These are phyloP conservation scores for Parafenestella ontariensis DNA, from an alignment of 2,329 filamentous ascomycete genomes.

Conservation along the genomic window DNA sequence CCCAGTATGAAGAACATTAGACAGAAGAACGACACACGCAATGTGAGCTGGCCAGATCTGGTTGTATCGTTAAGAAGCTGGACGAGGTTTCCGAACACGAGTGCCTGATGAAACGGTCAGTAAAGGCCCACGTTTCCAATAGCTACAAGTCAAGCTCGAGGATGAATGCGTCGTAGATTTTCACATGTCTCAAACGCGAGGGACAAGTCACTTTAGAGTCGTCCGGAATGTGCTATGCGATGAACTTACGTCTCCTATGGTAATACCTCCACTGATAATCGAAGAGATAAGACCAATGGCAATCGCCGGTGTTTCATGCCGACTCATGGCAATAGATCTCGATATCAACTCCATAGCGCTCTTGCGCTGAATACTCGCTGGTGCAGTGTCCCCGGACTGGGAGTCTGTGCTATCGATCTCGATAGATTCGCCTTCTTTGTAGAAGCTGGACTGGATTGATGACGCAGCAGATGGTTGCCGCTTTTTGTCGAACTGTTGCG, in stretches of 20 bases:
- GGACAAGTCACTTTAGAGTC: background rate
- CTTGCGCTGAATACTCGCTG: conserved; percentile 9
- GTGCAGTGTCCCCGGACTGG: background rate
- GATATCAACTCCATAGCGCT: conserved; percentile 24
- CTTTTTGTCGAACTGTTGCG: conserved; percentile 45
- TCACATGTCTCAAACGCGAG: background rate
- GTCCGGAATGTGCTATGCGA: background rate
- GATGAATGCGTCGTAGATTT: background rate
- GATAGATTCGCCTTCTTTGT: conserved; percentile 18
- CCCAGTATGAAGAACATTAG: conserved; percentile 63
- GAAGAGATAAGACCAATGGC: conserved; percentile 53
- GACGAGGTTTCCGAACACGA: conserved; percentile 42
- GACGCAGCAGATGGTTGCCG: conserved; percentile 30
- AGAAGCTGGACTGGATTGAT: conserved; percentile 26
- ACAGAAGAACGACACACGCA: conserved; percentile 53
- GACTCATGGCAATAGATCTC: conserved; percentile 40
- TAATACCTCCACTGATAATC: conserved; percentile 55
- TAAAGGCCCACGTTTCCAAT: background rate
- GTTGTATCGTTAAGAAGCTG: conserved; percentile 38
- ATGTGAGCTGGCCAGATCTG: conserved; percentile 24
- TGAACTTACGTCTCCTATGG: conserved; percentile 62
- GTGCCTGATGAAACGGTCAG: conserved; percentile 8
- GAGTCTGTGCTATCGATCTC: conserved; percentile 1
- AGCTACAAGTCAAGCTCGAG: background rate
- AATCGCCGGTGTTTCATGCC: conserved; percentile 50